A percentile compares a stretch with the other conserved stretches of the same genome.
Evolutionary conservation across 1,284 basidiomycete species (phyloP).

Genomic region (Moniliella sp.): DNA sequence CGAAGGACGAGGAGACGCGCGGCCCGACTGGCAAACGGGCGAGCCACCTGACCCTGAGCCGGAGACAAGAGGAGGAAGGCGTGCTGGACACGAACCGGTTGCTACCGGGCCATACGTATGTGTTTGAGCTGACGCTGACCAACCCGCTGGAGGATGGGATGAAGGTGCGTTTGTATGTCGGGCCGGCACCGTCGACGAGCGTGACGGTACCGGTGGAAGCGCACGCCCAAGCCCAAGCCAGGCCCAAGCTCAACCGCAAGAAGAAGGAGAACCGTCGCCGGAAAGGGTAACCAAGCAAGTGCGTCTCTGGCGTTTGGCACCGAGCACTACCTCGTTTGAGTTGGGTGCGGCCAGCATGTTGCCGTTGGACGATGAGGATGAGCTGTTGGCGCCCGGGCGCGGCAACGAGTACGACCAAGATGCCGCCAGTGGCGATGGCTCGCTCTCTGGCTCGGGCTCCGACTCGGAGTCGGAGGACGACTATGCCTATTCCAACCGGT

Average conservation of each 20-base stretch:
- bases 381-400: not conserved
- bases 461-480: no score
- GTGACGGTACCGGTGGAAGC: slow-evolving; percentile 1
- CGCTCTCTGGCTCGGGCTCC: not conserved
- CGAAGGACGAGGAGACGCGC: no score
- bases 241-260: slow-evolving; percentile 4
- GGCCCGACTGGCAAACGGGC: no score
- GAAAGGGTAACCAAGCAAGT: not conserved
- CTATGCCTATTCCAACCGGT: no score
- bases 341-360: not conserved
- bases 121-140: slow-evolving; percentile 10
- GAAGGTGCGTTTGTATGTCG: slow-evolving; percentile 10
- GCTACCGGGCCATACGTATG: slow-evolving; percentile 10
- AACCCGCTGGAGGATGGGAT: slow-evolving; percentile 25
- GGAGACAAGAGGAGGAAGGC: no score
- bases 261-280: slow-evolving; percentile 5
- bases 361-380: not conserved
- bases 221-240: not conserved
- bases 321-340: not conserved
- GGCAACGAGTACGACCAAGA: not conserved
- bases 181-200: slow-evolving; percentile 8
- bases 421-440: slow-evolving; percentile 6
- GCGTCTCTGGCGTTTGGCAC: not conserved
- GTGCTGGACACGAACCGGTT: no score
- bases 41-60: no score